Evolutionary conservation across 345 rosid genomes (phyloP).

Genomic region (Eucalyptus cloeziana): DNA sequence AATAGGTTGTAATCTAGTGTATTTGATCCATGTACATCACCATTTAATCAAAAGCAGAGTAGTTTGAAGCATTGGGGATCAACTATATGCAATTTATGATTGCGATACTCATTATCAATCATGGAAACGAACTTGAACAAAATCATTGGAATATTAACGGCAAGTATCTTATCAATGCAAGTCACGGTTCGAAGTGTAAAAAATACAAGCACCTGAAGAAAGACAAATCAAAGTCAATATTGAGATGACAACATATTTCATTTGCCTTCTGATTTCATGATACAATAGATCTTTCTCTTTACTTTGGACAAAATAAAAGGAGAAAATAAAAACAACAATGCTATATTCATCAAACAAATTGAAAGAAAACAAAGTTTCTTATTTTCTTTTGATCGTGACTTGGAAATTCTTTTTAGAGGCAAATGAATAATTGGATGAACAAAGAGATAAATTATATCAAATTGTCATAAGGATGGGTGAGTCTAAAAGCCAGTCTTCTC

Average conservation of each 20-base stretch:
- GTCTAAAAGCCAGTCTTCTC: neutral
- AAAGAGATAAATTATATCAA: neutral
- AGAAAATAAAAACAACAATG: neutral
- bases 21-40: too few species aligned
- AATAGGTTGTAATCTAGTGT: too few species aligned
- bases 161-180: neutral
- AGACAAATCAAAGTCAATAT: neutral
- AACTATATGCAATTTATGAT: neutral
- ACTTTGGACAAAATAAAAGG: fast-evolving
- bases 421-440: neutral
- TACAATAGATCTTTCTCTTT: neutral
- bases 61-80: neutral
- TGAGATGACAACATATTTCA: neutral
- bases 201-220: neutral
- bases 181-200: neutral
- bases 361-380: too few species aligned
- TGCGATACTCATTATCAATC: neutral
- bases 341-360: neutral
- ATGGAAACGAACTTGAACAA: neutral
- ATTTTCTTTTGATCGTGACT: neutral
- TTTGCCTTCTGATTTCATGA: neutral
- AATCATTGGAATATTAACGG: neutral
- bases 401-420: neutral
- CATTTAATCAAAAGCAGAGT: neutral
- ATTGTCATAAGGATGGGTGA: neutral